Conservation (phyloP, 768 basidiomycete genomes). For the Termitomyces titanicus region DNA sequence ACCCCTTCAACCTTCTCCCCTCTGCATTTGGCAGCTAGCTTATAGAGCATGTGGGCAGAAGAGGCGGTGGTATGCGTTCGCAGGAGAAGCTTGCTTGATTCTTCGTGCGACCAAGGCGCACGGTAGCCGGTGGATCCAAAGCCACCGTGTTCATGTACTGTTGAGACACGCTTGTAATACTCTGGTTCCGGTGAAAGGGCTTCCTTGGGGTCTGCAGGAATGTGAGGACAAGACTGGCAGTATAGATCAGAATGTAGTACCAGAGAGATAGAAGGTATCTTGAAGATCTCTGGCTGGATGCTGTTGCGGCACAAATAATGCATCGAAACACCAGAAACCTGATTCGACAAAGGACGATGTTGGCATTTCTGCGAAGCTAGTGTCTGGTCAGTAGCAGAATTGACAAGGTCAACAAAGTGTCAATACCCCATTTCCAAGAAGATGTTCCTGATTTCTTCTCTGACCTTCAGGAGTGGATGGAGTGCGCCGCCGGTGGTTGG, state of each 20-base stretch:
- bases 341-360: slow-evolving; percentile 95
- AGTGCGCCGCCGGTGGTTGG: slow-evolving; percentile 88
- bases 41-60: slow-evolving; percentile 90
- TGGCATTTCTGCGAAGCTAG: slow-evolving; percentile 97
- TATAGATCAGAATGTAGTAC: too few relatives aligned
- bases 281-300: slow-evolving; percentile 97
- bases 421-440: slow-evolving; percentile 99
- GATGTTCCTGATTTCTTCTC: slow-evolving; percentile 96
- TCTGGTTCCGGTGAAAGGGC: slow-evolving; percentile 73
- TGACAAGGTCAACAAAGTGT: background rate
- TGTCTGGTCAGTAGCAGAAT: background rate
- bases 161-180: slow-evolving; percentile 84
- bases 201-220: slow-evolving; percentile 63
- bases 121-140: slow-evolving; percentile 96
- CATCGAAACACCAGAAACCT: slow-evolving; percentile 99
- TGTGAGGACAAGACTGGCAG: background rate
- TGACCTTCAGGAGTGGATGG: slow-evolving; percentile 94
- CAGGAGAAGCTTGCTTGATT: slow-evolving; percentile 87
- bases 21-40: slow-evolving; percentile 81
- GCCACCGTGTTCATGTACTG: slow-evolving; percentile 82
- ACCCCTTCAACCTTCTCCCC: slow-evolving; percentile 48
- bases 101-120: slow-evolving; percentile 91
- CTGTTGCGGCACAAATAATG: slow-evolving; percentile 97
- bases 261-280: slow-evolving; percentile 98
- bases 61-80: slow-evolving; percentile 97